A percentile compares a stretch with the other conserved stretches of the same genome.
These are phyloP conservation scores for Stentor coeruleus DNA, from an alignment of 73 alveolate species.

Conservation along the genomic window DNA sequence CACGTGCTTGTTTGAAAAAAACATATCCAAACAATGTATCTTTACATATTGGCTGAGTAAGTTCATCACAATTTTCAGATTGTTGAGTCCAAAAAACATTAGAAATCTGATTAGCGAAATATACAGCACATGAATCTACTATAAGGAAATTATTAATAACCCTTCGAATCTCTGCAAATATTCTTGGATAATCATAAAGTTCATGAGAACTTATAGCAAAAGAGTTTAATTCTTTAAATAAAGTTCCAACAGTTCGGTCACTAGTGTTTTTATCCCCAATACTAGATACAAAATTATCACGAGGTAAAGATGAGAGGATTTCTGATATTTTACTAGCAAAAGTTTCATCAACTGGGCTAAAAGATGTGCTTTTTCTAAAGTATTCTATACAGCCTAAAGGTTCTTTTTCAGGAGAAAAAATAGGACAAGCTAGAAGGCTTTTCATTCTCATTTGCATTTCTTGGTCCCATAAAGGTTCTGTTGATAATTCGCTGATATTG, in stretches of 20 bases:
- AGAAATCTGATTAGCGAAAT: not conserved
- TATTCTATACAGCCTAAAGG: not conserved
- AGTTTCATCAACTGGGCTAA: slow-evolving; percentile 2
- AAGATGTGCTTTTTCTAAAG: not conserved
- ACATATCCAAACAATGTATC: slow-evolving; percentile 12
- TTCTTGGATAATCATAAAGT: not conserved
- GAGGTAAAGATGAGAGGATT: not conserved
- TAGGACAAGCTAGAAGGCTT: not conserved
- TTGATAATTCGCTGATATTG: slow-evolving; percentile 5
- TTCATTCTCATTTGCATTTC: slow-evolving; percentile 2
- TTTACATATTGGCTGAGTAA: slow-evolving; percentile 1
- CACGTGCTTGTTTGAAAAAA: not conserved
- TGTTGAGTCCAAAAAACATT: not conserved
- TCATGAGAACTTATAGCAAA: not conserved
- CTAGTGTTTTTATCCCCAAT: not conserved
- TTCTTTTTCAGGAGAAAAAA: not conserved
- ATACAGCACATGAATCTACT: not conserved
- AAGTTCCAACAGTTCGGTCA: not conserved
- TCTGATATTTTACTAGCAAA: not conserved
- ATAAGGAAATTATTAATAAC: not conserved
- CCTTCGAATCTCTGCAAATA: not conserved
- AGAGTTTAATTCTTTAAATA: not conserved
- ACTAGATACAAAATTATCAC: not conserved
- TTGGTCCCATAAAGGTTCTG: slow-evolving; percentile 21
- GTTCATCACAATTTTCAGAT: slow-evolving; percentile 2